Evolutionary conservation across 2,329 filamentous ascomycete genomes (phyloP).

Genomic region (Phyllosticta capitalensis): DNA sequence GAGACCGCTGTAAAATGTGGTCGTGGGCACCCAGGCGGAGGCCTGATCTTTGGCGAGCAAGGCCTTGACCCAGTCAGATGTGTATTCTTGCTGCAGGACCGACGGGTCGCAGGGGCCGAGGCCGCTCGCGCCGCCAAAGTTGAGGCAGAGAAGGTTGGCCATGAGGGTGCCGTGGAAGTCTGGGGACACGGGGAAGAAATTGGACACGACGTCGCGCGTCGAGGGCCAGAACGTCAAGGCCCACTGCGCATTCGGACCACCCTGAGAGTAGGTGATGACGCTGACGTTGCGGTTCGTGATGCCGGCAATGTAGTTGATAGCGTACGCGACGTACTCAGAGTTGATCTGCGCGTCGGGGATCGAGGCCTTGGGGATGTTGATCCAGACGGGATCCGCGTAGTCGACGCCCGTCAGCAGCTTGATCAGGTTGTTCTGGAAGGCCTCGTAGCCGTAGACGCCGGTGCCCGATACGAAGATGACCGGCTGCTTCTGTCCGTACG

Average conservation of each 20-base stretch:
- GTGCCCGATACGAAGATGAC: constrained; percentile 48
- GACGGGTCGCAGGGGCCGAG: constrained; percentile 28
- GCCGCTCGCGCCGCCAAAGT: constrained; percentile 14
- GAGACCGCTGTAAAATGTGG: constrained; percentile 41
- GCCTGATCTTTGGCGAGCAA: constrained; percentile 39
- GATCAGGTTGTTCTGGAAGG: constrained; percentile 40
- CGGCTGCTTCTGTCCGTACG: constrained; percentile 36
- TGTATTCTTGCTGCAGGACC: constrained; percentile 40
- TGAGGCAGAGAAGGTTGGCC: constrained; percentile 21
- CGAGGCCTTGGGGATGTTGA: constrained; percentile 44
- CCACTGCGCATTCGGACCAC: constrained; percentile 47
- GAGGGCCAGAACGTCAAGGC: constrained; percentile 49
- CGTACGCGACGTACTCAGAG: constrained; percentile 48
- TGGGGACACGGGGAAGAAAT: constrained; percentile 44
- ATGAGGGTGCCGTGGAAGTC: constrained; percentile 44
- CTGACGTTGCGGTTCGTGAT: constrained; percentile 33
- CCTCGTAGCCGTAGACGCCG: constrained; percentile 37
- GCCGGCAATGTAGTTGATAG: constrained; percentile 46
- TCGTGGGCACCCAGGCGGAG: constrained; percentile 47
- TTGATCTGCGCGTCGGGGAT: constrained; percentile 43
- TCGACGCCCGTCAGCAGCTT: constrained; percentile 36
- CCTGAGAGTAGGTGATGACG: constrained; percentile 46
- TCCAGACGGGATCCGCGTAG: constrained; percentile 44
- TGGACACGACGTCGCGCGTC: constrained; percentile 34
- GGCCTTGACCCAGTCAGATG: constrained; percentile 33